Percentiles rank a stretch among this genome's conserved stretches.
phyloP scores from a whole-genome alignment of 1,139 yeast genomes.

The Candida sp. region DNA sequence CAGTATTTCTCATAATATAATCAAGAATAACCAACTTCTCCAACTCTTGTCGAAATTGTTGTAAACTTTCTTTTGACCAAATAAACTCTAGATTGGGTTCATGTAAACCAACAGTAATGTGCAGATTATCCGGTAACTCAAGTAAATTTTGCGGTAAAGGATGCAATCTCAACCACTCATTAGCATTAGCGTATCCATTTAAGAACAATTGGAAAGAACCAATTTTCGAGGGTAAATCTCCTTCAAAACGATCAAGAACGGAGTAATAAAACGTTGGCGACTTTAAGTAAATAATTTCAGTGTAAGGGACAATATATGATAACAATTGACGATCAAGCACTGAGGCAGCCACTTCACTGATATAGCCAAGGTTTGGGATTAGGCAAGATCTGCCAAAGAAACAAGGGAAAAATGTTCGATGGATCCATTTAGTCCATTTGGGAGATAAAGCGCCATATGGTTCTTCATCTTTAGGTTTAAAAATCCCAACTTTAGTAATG shows the following conservation, averaged over 20 bases:
- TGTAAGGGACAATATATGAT: conserved; percentile 62
- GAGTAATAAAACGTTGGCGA: conserved; percentile 57
- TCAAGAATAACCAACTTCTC: conserved; percentile 72
- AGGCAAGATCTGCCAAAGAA: conserved; percentile 73
- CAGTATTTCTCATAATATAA: conserved; percentile 73
- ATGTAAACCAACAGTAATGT: conserved; percentile 13
- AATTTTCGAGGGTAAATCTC: conserved; percentile 43
- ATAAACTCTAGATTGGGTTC: conserved; percentile 26
- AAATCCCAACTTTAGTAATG: conserved; percentile 47
- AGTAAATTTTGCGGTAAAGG: conserved; percentile 50
- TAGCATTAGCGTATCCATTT: conserved; percentile 59
- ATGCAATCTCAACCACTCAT: conserved; percentile 49
- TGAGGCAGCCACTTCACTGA: conserved; percentile 73
- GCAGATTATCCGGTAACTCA: conserved; percentile 18
- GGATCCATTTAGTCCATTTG: conserved; percentile 80
- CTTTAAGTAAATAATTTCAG: conserved; percentile 54
- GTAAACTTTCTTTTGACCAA: conserved; percentile 53
- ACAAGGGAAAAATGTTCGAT: conserved; percentile 72
- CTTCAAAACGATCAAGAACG: conserved; percentile 38
- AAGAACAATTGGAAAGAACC: conserved; percentile 71
- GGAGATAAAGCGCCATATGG: conserved; percentile 80
- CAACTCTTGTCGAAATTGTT: conserved; percentile 57
- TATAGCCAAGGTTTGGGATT: conserved; percentile 70
- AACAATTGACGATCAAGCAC: conserved; percentile 57
- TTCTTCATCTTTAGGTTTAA: conserved; percentile 80